Percentiles rank a stretch among this genome's conserved stretches.
Evolutionary conservation across 495 filamentous ascomycete species (phyloP).

Genomic region (Neurospora sp.): DNA sequence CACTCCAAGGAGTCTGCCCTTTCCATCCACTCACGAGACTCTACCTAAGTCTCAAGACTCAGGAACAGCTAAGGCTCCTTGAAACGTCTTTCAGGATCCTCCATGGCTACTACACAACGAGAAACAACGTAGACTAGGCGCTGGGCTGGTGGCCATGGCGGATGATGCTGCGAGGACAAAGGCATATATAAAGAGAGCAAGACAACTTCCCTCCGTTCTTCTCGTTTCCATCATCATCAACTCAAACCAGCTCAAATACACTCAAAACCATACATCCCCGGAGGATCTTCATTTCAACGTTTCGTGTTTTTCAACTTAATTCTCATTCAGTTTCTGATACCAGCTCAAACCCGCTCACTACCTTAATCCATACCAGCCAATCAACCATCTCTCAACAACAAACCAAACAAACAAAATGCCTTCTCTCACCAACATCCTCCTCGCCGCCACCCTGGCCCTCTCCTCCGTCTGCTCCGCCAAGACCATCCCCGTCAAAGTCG

Average conservation of each 20-base stretch:
- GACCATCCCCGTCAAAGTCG: constrained; percentile 17
- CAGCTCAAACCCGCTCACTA: not conserved
- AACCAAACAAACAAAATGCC: not conserved
- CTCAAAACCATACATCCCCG: not conserved
- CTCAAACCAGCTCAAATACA: not conserved
- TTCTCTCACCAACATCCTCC: constrained; percentile 7
- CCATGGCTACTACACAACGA: not conserved
- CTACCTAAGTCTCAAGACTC: not conserved
- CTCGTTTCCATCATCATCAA: not conserved
- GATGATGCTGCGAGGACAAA: not conserved
- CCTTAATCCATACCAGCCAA: not conserved
- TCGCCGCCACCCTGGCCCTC: constrained; percentile 6
- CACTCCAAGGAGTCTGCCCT: not conserved
- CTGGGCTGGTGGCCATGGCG: not conserved
- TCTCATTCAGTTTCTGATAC: not conserved
- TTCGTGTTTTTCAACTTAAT: not conserved
- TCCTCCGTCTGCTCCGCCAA: constrained; percentile 13
- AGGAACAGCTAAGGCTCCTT: not conserved
- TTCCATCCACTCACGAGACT: not conserved
- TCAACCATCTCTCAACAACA: not conserved
- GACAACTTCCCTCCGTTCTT: not conserved
- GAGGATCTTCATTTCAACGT: not conserved
- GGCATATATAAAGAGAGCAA: not conserved
- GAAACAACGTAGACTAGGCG: not conserved
- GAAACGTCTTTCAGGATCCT: not conserved